A percentile compares a stretch with the other conserved stretches of the same genome.
These are phyloP conservation scores for Uromyces viciae-fabae DNA, from an alignment of 1,284 basidiomycete genomes.

Conservation along the genomic window DNA sequence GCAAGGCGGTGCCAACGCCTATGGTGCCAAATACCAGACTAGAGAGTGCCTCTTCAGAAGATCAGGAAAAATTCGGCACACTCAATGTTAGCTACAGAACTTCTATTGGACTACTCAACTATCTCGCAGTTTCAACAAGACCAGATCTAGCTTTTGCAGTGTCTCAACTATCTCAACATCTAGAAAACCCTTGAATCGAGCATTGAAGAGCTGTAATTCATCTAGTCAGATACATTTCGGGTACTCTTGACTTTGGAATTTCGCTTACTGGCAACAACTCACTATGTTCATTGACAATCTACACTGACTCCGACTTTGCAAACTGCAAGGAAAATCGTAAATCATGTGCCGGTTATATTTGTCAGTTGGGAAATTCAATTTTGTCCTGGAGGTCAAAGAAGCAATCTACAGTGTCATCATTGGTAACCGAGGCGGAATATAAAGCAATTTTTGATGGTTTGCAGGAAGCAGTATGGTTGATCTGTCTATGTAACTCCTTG, in stretches of 20 bases:
- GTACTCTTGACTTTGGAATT: not conserved
- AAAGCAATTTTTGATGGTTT: not conserved
- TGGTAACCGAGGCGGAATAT: not conserved
- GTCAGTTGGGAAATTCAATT: not conserved
- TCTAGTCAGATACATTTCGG: not conserved
- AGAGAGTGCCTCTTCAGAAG: not conserved
- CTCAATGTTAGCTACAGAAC: not conserved
- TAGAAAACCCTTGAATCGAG: not conserved
- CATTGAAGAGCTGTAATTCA: not conserved
- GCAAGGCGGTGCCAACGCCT: not conserved
- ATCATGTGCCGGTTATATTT: not conserved
- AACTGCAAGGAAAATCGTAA: not conserved
- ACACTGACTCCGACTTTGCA: not conserved
- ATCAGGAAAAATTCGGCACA: not conserved
- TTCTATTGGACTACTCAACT: constrained; percentile 5
- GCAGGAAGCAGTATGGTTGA: constrained; percentile 3
- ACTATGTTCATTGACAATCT: not conserved
- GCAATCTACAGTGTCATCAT: not conserved
- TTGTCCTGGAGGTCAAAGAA: not conserved
- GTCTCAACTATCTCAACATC: not conserved
- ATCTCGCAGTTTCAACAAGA: not conserved
- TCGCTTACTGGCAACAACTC: not conserved
- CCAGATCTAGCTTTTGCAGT: constrained; percentile 3
- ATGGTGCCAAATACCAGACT: constrained; percentile 4
- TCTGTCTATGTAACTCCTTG: not conserved